These are phyloP conservation scores for Triangularia verruculosa DNA, from an alignment of 2,329 filamentous ascomycete genomes.

Conservation along the genomic window DNA sequence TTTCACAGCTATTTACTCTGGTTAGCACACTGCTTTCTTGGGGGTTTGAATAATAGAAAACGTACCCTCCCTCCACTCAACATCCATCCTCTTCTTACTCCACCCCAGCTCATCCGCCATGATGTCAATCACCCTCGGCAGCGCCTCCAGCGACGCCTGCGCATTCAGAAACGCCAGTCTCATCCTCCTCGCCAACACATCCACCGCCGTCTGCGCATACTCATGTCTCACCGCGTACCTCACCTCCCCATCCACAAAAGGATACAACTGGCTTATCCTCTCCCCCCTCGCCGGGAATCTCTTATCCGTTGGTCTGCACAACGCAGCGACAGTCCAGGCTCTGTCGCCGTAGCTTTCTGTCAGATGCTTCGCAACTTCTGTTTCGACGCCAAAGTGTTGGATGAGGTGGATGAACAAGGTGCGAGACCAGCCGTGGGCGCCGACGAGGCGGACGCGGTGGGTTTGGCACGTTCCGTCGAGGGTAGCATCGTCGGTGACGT, in stretches of 20 bases:
- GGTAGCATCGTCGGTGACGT: constrained; percentile 67
- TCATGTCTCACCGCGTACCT: constrained; percentile 85
- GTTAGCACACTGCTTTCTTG: background rate
- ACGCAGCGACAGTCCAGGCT: constrained; percentile 82
- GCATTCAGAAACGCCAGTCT: constrained; percentile 88
- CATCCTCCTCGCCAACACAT: constrained; percentile 81
- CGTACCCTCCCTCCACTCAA: constrained; percentile 76
- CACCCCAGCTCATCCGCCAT: constrained; percentile 84
- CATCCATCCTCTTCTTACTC: constrained; percentile 67
- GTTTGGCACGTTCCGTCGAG: constrained; percentile 74
- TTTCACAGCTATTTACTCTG: constrained; percentile 44
- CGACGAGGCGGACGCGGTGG: constrained; percentile 68
- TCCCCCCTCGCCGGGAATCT: constrained; percentile 81
- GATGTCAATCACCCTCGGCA: constrained; percentile 82
- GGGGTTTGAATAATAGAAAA: constrained; percentile 22
- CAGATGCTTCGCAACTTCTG: constrained; percentile 86
- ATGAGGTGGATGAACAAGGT: constrained; percentile 92
- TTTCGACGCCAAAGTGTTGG: constrained; percentile 89
- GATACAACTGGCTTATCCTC: constrained; percentile 76
- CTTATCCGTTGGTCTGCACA: constrained; percentile 72
- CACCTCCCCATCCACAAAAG: constrained; percentile 89
- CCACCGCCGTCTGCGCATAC: constrained; percentile 86
- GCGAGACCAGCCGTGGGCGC: constrained; percentile 81
- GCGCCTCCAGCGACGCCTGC: constrained; percentile 81
- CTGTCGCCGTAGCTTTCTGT: constrained; percentile 86